Percentiles rank a stretch among this genome's conserved stretches.
These are phyloP conservation scores for Sphaceloma murrayae DNA, from an alignment of 2,329 filamentous ascomycete genomes.

Conservation along the genomic window DNA sequence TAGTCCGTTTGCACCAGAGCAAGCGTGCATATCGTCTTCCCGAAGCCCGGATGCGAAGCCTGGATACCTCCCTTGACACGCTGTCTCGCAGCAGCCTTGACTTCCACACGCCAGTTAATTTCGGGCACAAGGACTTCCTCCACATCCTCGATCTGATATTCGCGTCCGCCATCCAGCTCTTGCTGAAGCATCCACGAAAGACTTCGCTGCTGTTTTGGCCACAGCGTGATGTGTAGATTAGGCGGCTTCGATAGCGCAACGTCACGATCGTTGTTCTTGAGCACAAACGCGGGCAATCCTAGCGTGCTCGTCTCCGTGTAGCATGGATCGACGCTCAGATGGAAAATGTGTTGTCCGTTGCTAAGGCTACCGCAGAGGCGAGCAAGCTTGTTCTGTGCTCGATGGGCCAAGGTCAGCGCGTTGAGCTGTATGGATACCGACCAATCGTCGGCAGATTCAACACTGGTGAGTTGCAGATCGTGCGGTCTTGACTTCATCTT, in stretches of 20 bases:
- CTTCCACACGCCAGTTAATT: slow-evolving; percentile 48
- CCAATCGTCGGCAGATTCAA: slow-evolving; percentile 12
- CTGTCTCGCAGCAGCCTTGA: slow-evolving; percentile 35
- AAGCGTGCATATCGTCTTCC: slow-evolving; percentile 54
- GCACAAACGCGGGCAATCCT: slow-evolving; percentile 34
- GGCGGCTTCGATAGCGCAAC: slow-evolving; percentile 23
- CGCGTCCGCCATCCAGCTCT: slow-evolving; percentile 35
- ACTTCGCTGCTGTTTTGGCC: slow-evolving; percentile 45
- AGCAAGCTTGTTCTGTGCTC: slow-evolving; percentile 22
- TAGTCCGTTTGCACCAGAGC: slow-evolving; percentile 45
- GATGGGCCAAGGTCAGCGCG: slow-evolving; percentile 24
- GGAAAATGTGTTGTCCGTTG: background rate
- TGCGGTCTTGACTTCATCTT: slow-evolving; percentile 42
- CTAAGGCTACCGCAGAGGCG: slow-evolving; percentile 20
- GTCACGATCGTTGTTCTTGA: slow-evolving; percentile 35
- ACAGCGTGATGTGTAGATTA: slow-evolving; percentile 34
- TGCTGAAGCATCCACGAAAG: slow-evolving; percentile 52
- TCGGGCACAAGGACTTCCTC: slow-evolving; percentile 45
- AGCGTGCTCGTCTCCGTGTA: slow-evolving; percentile 34
- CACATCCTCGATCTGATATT: slow-evolving; percentile 45
- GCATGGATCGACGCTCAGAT: slow-evolving; percentile 4
- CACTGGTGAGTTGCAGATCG: slow-evolving; percentile 17
- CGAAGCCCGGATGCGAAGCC: slow-evolving; percentile 56
- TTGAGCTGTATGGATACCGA: slow-evolving; percentile 24
- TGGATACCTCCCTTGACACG: slow-evolving; percentile 50